These are phyloP conservation scores for Lycium barbarum DNA, from an alignment of 257 asterid genomes.

Conservation along the genomic window DNA sequence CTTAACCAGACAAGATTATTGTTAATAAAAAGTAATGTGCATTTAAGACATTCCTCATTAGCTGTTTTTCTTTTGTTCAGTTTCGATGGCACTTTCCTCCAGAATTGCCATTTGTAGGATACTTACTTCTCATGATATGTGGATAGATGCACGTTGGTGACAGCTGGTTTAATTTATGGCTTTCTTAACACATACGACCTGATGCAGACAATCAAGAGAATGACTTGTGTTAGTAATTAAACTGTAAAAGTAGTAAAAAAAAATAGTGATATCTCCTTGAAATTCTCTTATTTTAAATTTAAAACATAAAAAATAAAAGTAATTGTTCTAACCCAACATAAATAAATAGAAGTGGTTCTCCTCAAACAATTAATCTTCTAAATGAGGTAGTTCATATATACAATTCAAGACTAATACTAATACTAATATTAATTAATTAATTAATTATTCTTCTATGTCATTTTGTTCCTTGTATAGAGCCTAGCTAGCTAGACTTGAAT, in stretches of 20 bases:
- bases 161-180: conserved; percentile 53
- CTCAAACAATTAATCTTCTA: neutral
- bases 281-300: neutral
- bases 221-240: conserved; percentile 40
- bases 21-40: conserved; percentile 30
- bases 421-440: neutral
- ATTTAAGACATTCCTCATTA: conserved; percentile 42
- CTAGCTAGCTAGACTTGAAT: neutral
- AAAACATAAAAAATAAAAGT: neutral
- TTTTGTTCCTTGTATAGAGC: neutral
- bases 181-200: conserved; percentile 36
- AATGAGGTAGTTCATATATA: neutral
- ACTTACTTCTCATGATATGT: conserved; percentile 28
- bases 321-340: neutral
- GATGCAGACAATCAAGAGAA: conserved; percentile 51
- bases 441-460: neutral
- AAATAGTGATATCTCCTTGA: neutral
- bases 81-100: conserved; percentile 40
- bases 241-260: neutral
- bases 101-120: conserved; percentile 45
- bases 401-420: neutral
- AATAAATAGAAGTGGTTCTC: neutral
- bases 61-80: conserved; percentile 39
- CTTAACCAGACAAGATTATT: conserved; percentile 31
- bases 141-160: conserved; percentile 39